phyloP scores from a whole-genome alignment of 2,329 filamentous ascomycete genomes.

The Phyllachora maydis region DNA sequence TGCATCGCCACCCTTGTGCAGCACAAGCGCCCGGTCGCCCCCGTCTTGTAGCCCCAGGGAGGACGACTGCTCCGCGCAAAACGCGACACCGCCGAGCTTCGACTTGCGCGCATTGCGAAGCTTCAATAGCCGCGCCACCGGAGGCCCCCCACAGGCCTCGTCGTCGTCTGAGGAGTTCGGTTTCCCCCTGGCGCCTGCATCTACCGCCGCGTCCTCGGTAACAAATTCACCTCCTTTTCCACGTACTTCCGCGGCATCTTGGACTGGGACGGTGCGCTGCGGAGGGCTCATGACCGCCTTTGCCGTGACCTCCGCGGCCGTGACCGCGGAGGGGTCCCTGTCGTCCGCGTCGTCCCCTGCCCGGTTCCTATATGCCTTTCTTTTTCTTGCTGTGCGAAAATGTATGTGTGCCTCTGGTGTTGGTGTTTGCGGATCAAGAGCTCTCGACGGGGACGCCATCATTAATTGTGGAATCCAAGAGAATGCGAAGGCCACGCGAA shows the following conservation, averaged over 20 bases:
- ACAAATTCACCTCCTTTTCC: too few species aligned
- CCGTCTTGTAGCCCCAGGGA: constrained; percentile 7
- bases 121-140: constrained; percentile 28
- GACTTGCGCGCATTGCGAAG: constrained; percentile 28
- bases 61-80: constrained; percentile 16
- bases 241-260: background rate
- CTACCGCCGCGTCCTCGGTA: too few species aligned
- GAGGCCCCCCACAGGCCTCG: constrained; percentile 10
- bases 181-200: background rate
- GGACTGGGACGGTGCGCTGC: too few species aligned
- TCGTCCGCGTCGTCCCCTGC: background rate
- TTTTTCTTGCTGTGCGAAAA: background rate
- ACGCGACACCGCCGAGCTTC: constrained; percentile 33
- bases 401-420: background rate
- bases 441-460: too few species aligned
- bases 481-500: too few species aligned
- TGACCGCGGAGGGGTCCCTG: too few species aligned
- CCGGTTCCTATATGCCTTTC: background rate
- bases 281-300: too few species aligned
- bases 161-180: background rate
- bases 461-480: too few species aligned
- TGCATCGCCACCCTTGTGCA: constrained; percentile 13
- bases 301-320: background rate
- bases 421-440: too few species aligned
- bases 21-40: constrained; percentile 14